phyloP scores from a whole-genome alignment of 345 rosid species.

The rapeseed (Brassica napus) region Da-Ae NC_063440.1:23686001-23686500 shows the following conservation, averaged over 20 bases:
- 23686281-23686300: slow-evolving; percentile 6
- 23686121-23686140: slow-evolving; percentile 60
- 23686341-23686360: slow-evolving; percentile 75
- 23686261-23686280: slow-evolving; percentile 56
- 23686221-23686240: slow-evolving; percentile 28
- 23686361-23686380: slow-evolving; percentile 69
- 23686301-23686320: slow-evolving; percentile 43
- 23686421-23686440: slow-evolving; percentile 61
- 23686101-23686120: neutral
- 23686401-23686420: slow-evolving; percentile 77
- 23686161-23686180: slow-evolving; percentile 43
- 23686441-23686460: slow-evolving; percentile 82
- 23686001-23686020: slow-evolving; percentile 3
- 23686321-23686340: slow-evolving; percentile 50
- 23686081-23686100: neutral
- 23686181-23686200: slow-evolving; percentile 37
- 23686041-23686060: neutral
- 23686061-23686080: slow-evolving; percentile 1
- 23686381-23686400: slow-evolving; percentile 86
- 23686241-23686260: slow-evolving; percentile 74
- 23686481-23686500: slow-evolving; percentile 83
- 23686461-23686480: slow-evolving; percentile 98
- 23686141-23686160: slow-evolving; percentile 47
- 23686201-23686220: slow-evolving; percentile 39
- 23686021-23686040: neutral